Conservation (phyloP, 148 eudicot species). For the Simmondsia chinensis region DNA sequence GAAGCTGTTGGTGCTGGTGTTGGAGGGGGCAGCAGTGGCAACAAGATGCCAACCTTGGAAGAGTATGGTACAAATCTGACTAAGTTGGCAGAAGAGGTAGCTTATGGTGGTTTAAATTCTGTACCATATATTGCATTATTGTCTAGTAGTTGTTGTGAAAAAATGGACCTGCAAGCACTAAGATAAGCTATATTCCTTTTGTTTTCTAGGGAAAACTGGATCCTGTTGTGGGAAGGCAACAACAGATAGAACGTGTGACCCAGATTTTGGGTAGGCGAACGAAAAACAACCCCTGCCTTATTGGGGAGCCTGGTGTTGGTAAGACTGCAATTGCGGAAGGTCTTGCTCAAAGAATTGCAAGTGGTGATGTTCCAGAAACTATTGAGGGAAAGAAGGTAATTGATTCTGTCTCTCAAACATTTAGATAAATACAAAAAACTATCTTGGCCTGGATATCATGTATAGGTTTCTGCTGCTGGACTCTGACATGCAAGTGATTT, state of each 20-base stretch:
- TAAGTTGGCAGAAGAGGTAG: constrained; percentile 89
- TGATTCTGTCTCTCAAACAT: background rate
- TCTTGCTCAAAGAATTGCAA: constrained; percentile 84
- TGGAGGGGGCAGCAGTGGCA: constrained; percentile 66
- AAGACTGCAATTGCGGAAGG: constrained; percentile 97
- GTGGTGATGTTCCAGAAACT: constrained; percentile 92
- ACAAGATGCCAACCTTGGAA: constrained; percentile 87
- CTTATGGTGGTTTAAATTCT: background rate
- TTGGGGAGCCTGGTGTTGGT: constrained; percentile 98
- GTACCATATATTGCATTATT: background rate
- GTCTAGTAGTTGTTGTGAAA: background rate
- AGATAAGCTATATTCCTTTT: constrained; percentile 8
- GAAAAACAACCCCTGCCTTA: constrained; percentile 93
- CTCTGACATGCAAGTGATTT: too few relatives aligned
- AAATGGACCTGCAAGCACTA: background rate
- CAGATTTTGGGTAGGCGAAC: constrained; percentile 81
- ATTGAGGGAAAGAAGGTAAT: constrained; percentile 84
- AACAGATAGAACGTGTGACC: constrained; percentile 85
- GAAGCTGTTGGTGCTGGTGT: constrained; percentile 84
- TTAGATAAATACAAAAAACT: too few relatives aligned
- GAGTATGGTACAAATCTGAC: constrained; percentile 96
- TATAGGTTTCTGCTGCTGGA: too few relatives aligned
- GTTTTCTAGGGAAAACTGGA: constrained; percentile 72
- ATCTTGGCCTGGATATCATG: too few relatives aligned
- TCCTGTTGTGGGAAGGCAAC: constrained; percentile 94